These are phyloP conservation scores for Pseudovirgaria hyperparasitica DNA, from an alignment of 2,329 filamentous ascomycete species.

Conservation along the genomic window DNA sequence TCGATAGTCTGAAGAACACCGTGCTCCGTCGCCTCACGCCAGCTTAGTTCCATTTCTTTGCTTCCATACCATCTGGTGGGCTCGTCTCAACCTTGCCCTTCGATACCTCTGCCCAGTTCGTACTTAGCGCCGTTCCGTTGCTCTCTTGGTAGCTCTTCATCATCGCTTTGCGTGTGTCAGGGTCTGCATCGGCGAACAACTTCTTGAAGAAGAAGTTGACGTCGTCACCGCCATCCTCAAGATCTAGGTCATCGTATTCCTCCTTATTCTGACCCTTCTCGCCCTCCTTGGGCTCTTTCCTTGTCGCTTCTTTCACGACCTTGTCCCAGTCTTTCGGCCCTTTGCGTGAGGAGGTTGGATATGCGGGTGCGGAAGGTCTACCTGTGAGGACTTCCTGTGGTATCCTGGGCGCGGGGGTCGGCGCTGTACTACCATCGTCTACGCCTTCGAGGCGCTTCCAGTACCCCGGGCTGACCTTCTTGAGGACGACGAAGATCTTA, in stretches of 20 bases:
- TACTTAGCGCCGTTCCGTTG: constrained; percentile 84
- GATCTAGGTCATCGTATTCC: constrained; percentile 28
- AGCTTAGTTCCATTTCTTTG: too few relatives aligned
- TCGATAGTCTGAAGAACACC: too few relatives aligned
- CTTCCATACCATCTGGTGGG: constrained; percentile 66
- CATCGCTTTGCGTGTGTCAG: constrained; percentile 83
- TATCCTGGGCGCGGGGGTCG: constrained; percentile 6
- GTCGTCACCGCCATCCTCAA: constrained; percentile 44
- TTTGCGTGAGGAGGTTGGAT: constrained; percentile 74
- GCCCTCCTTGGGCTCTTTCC: constrained; percentile 11
- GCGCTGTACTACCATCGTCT: constrained; percentile 7
- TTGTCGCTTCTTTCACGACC: constrained; percentile 40
- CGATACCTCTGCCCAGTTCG: constrained; percentile 77
- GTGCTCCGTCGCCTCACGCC: too few relatives aligned
- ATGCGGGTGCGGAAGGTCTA: constrained; percentile 38
- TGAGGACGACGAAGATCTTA: constrained; percentile 67
- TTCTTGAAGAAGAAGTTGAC: constrained; percentile 83
- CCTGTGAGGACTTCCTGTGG: constrained; percentile 10
- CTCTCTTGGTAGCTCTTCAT: constrained; percentile 95
- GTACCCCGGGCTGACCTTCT: constrained; percentile 55
- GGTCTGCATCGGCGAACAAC: constrained; percentile 62
- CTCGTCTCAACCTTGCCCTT: constrained; percentile 56
- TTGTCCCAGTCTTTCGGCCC: constrained; percentile 92
- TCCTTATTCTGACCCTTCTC: constrained; percentile 11
- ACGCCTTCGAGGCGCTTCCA: constrained; percentile 49